Evolutionary conservation across 495 filamentous ascomycete genomes (phyloP), one percentile per base, ranked within the genome.

Genomic region (Penicillium crystallinum): DNA sequence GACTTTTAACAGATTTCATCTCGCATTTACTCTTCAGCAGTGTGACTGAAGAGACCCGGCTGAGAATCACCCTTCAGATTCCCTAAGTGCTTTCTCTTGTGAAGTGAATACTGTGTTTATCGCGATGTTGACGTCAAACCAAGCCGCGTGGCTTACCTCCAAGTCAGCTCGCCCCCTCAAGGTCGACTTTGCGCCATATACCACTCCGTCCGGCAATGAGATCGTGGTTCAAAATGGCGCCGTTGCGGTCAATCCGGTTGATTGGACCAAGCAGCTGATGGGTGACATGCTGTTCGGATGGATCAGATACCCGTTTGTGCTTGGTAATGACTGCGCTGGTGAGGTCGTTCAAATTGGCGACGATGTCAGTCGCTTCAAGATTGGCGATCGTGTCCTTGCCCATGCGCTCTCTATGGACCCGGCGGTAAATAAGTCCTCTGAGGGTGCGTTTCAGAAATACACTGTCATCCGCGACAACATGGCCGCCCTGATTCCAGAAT

Each of bases 241-340:
- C 6, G 54, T 77, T 0, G 75, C 69, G 4, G 59, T 80, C 36
- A 80, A 78, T 51, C 64, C 77, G 14, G 57, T 78, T 46, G 81
- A 83, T 53, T 73, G 67, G 56, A 63, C 63, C 33, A 60, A 73
- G 18, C 76, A 81, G 57, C 49, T 64, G 25, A n/a, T 54, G 9
- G 61, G 60, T 3, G 21, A 44, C 2, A 18, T 40, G 6, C 18
- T 64, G 31, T 57, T 57, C 35, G 14, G 65, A 5, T 58, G 61
- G 29, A 40, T 64, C 3, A 65, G 64, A 6, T 83, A 74, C 46
- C 81, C 81, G 0, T 59, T 60, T 23, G 62, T 82, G 29, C 57
- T 83, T 3, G 84, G 84, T 30, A 55, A 54, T 35, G 84, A 88
- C 53, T 61, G 79, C 10, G 73, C 81, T 1, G 84, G 84, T 23